Conservation (phyloP, 768 basidiomycete genomes). For the Suillus bovinus region DNA sequence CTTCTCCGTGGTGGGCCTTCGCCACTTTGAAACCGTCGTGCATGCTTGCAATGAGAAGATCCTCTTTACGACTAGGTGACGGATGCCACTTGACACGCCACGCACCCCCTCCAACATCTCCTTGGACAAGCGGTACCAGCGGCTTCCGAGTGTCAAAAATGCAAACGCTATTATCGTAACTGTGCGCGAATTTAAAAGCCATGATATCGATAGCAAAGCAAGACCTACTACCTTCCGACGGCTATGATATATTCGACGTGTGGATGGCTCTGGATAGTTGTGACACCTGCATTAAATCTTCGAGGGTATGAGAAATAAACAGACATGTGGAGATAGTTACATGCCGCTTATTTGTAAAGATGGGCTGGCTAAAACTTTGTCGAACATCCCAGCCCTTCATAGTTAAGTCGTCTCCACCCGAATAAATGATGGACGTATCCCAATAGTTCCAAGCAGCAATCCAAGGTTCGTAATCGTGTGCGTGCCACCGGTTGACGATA, state of each 20-base stretch:
- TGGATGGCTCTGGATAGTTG: conserved; percentile 84
- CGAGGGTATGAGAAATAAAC: background rate
- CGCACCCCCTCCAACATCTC: conserved; percentile 84
- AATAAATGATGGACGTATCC: conserved; percentile 78
- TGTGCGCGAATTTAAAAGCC: conserved; percentile 29
- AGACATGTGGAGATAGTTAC: conserved; percentile 6
- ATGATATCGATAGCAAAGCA: background rate
- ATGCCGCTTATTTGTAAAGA: conserved; percentile 74
- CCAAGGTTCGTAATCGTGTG: conserved; percentile 96
- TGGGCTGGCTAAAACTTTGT: conserved; percentile 55
- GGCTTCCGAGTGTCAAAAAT: conserved; percentile 83
- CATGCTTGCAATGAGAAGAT: conserved; percentile 95
- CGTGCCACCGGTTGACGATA: conserved; percentile 68
- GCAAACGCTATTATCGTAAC: conserved; percentile 81
- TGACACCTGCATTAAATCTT: conserved; percentile 93
- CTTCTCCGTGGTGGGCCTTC: conserved; percentile 22
- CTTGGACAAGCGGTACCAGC: conserved; percentile 51
- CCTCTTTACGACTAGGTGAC: conserved; percentile 55
- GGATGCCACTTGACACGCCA: conserved; percentile 99
- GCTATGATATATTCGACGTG: conserved; percentile 79
- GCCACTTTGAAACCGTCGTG: conserved; percentile 94
- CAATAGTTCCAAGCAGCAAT: conserved; percentile 89
- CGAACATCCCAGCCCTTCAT: conserved; percentile 92
- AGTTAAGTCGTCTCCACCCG: conserved; percentile 91
- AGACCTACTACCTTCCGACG: conserved; percentile 74